phyloP scores from a whole-genome alignment of 345 rosid species.

The Melastoma malabathricum region DNA sequence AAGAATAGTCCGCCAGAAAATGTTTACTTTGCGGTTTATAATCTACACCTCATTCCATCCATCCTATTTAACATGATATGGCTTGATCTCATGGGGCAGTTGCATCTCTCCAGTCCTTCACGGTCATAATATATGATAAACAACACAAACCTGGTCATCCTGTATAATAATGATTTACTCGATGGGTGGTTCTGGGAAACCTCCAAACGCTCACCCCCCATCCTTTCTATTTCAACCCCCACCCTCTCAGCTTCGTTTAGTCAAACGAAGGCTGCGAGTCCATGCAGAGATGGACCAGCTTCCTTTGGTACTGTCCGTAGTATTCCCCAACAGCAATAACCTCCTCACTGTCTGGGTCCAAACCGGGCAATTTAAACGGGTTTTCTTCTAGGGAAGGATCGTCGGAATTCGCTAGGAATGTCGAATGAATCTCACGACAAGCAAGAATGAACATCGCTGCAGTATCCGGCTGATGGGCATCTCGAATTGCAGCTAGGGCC shows the following conservation, averaged over 20 bases:
- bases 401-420: constrained; percentile 28
- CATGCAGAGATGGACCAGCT: constrained; percentile 87
- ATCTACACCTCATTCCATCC: no score
- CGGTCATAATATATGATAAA: no score
- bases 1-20: no score
- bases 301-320: constrained; percentile 80
- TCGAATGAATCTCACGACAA: constrained; percentile 60
- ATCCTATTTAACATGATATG: no score
- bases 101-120: no score
- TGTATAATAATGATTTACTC: no score
- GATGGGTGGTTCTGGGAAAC: no score
- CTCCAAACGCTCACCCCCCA: no score
- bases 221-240: no score
- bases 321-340: constrained; percentile 69
- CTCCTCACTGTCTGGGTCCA: constrained; percentile 62
- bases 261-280: constrained; percentile 65
- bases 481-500: constrained; percentile 78
- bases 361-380: constrained; percentile 36
- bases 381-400: constrained; percentile 25
- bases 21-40: no score
- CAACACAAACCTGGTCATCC: no score
- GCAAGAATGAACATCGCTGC: constrained; percentile 94
- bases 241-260: constrained; percentile 21
- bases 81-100: no score
- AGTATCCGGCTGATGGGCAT: constrained; percentile 73